Percentiles rank a stretch among this genome's conserved stretches.
These are phyloP conservation scores for Candida endomychidarum DNA, from an alignment of 805 yeast genomes.

Conservation along the genomic window DNA sequence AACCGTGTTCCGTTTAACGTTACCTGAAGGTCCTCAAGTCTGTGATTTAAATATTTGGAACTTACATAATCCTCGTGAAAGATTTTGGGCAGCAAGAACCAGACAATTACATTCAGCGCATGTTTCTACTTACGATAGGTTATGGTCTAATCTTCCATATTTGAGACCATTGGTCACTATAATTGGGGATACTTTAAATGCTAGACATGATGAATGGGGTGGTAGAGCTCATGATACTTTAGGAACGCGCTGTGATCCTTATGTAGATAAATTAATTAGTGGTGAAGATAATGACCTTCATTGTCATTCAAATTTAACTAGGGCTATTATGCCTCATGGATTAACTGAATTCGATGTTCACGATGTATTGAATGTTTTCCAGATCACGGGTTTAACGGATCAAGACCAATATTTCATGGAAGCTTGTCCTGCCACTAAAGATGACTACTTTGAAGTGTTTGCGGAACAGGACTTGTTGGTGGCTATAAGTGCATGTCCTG, in stretches of 20 bases:
- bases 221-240: slow-evolving; percentile 64
- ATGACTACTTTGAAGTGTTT: slow-evolving; percentile 64
- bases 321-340: slow-evolving; percentile 60
- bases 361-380: slow-evolving; percentile 68
- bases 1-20: slow-evolving; percentile 55
- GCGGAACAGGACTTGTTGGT: slow-evolving; percentile 65
- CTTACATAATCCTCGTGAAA: slow-evolving; percentile 57
- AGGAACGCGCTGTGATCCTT: slow-evolving; percentile 71
- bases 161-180: slow-evolving; percentile 64
- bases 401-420: slow-evolving; percentile 70
- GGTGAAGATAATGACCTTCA: slow-evolving; percentile 68
- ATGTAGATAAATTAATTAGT: slow-evolving; percentile 60
- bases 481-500: slow-evolving; percentile 69
- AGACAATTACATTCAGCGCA: slow-evolving; percentile 66
- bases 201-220: slow-evolving; percentile 63
- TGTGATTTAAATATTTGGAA: slow-evolving; percentile 70
- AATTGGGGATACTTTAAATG: slow-evolving; percentile 56
- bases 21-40: slow-evolving; percentile 72
- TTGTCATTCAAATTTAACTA: slow-evolving; percentile 62
- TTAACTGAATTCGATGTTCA: slow-evolving; percentile 67
- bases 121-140: slow-evolving; percentile 57
- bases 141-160: slow-evolving; percentile 68
- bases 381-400: slow-evolving; percentile 65
- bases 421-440: slow-evolving; percentile 59
- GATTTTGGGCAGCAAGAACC: slow-evolving; percentile 70